phyloP scores from a whole-genome alignment of 2,329 filamentous ascomycete species.

The Dothidotthia symphoricarpi region DNA sequence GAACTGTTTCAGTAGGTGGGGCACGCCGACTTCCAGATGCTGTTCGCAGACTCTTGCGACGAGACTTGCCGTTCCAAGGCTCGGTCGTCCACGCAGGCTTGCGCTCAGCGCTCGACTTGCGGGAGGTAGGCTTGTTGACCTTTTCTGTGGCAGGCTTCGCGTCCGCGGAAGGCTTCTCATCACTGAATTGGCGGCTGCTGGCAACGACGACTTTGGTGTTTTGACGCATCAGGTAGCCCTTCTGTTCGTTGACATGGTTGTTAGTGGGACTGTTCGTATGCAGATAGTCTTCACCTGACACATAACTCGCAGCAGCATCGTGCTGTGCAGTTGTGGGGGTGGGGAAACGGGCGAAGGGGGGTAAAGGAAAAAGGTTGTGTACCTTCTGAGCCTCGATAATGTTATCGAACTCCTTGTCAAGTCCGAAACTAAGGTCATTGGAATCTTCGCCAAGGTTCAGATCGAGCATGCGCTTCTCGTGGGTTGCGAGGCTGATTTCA shows the following conservation, averaged over 20 bases:
- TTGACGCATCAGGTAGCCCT: conserved; percentile 97
- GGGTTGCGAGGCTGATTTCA: conserved; percentile 30
- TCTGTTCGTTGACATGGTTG: conserved; percentile 63
- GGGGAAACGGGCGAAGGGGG: conserved; percentile 33
- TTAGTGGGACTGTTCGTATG: conserved; percentile 46
- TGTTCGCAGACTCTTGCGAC: conserved; percentile 63
- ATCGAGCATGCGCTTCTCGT: conserved; percentile 61
- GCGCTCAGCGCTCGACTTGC: conserved; percentile 68
- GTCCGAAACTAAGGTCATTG: conserved; percentile 75
- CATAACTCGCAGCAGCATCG: conserved; percentile 19
- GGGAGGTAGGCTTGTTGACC: conserved; percentile 66
- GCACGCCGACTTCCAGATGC: conserved; percentile 61
- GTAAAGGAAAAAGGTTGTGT: conserved; percentile 49
- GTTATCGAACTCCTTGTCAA: conserved; percentile 90
- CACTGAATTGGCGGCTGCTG: conserved; percentile 61
- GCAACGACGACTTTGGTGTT: conserved; percentile 96
- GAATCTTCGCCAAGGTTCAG: conserved; percentile 71
- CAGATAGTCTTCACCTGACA: conserved; percentile 30
- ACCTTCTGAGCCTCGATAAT: conserved; percentile 98
- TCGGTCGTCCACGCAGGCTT: conserved; percentile 90
- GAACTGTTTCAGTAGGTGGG: conserved; percentile 61
- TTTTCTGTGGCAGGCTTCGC: conserved; percentile 37
- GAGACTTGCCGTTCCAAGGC: conserved; percentile 84
- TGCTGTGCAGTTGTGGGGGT: conserved; percentile 21
- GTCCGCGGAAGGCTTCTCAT: conserved; percentile 60